Conservation (phyloP, 495 filamentous ascomycete species). For the Halenospora varia region DNA sequence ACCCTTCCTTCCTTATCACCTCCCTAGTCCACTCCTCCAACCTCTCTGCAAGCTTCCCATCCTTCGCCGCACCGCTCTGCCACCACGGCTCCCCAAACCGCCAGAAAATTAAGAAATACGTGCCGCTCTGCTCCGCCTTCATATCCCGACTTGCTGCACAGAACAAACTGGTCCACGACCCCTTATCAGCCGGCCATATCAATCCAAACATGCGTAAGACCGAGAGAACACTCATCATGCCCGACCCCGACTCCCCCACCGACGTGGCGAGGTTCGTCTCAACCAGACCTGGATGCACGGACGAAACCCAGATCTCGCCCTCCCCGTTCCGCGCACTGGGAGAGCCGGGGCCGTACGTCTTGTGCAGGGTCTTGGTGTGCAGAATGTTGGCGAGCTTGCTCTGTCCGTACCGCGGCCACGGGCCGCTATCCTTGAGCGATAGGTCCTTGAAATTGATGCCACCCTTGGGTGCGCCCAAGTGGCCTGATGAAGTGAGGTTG, state of each 20-base stretch:
- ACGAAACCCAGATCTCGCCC: slow-evolving; percentile 36
- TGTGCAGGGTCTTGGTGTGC: slow-evolving; percentile 50
- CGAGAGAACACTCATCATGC: slow-evolving; percentile 24
- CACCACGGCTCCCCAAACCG: slow-evolving; percentile 33
- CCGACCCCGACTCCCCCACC: slow-evolving; percentile 15
- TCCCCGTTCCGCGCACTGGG: slow-evolving; percentile 24
- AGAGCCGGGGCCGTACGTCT: slow-evolving; percentile 38
- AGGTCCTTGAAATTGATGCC: slow-evolving; percentile 43
- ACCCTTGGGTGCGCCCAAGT: slow-evolving; percentile 34
- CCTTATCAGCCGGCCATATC: slow-evolving; percentile 33
- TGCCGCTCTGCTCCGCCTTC: slow-evolving; percentile 37
- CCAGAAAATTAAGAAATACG: slow-evolving; percentile 30
- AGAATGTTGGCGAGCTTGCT: slow-evolving; percentile 70
- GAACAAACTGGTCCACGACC: slow-evolving; percentile 39
- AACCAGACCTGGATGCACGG: slow-evolving; percentile 43
- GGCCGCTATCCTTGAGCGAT: slow-evolving; percentile 37
- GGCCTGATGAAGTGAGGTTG: slow-evolving; percentile 33
- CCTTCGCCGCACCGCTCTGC: slow-evolving; percentile 29
- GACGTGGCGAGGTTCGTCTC: slow-evolving; percentile 33
- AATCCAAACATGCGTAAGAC: slow-evolving; percentile 23
- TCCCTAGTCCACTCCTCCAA: slow-evolving; percentile 25
- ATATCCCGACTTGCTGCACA: slow-evolving; percentile 40
- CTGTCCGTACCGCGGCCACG: slow-evolving; percentile 55
- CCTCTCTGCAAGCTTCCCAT: slow-evolving; percentile 32
- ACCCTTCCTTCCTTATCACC: slow-evolving; percentile 33